Evolutionary conservation across 1,284 basidiomycete genomes (phyloP), one percentile per base, ranked within the genome.

Genomic region (Apiotrichum sp.): DNA sequence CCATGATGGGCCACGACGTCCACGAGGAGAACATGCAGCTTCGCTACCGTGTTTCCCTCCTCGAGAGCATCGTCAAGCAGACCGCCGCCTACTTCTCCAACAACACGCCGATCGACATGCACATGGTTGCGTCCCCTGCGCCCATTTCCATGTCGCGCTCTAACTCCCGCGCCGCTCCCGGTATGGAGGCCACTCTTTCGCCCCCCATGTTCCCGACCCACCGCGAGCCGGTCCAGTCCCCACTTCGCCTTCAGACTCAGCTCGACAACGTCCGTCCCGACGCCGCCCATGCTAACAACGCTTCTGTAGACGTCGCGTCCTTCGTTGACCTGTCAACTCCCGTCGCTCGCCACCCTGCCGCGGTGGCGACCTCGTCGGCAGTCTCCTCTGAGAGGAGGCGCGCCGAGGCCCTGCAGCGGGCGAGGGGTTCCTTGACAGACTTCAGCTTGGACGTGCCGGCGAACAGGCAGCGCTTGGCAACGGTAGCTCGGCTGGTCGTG

Each of bases 311-410:
- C 35, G 52, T 56, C 44, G 50, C 53, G 56, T 61, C 59, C 54
- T 56, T 51, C 34, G 42, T 61, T 56, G 40, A 65, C 53, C 52
- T 59, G 51, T 63, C 62, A 59, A 67, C 56, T 54, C 63, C 67
- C 62, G 57, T 72, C 71, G 67, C 72, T 74, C 65, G 72, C 72
- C 59, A 56, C 67, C 69, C 72, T 71, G 72, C 72, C 73, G 72
- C 57, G 69, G 67, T 74, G 72, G 72, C 67, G 70, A 70, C 69
- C 60, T 46, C 48, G 56, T 35, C 53, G 52, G 50, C 54, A 40
- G 59, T 61, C 59, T 62, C 66, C 57, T 47, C 55, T 39, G 36
- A 10, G 4, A 44, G 46, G 57, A 59, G 62, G 61, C 61, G 60
- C 50, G 62, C 58, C 49, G 50, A 51, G 71, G 70, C 72, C 72